A percentile compares a stretch with the other conserved stretches of the same genome.
These are phyloP conservation scores for Solanum paucissectum DNA, from an alignment of 257 asterid species.

Conservation along the genomic window DNA sequence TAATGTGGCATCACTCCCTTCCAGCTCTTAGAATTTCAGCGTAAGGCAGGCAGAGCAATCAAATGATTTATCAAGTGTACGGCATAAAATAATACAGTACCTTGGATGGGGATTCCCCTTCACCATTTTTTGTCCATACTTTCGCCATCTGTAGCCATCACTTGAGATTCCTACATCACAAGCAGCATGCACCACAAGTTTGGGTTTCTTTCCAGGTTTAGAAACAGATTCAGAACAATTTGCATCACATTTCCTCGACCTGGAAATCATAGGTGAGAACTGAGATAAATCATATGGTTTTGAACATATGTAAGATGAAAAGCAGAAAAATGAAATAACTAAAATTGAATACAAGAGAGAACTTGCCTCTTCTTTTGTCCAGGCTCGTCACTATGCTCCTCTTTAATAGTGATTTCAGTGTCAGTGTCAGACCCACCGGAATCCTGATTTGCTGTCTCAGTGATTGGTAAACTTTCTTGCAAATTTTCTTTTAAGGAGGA, in stretches of 20 bases:
- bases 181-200: slow-evolving; percentile 79
- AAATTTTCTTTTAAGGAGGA: slow-evolving; percentile 33
- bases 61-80: background rate
- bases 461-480: slow-evolving; percentile 15
- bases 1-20: background rate
- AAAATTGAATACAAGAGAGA: background rate
- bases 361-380: slow-evolving; percentile 52
- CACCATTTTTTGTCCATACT: slow-evolving; percentile 96
- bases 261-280: slow-evolving; percentile 21
- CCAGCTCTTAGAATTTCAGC: background rate
- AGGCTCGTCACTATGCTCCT: slow-evolving; percentile 41
- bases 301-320: background rate
- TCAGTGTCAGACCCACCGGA: slow-evolving; percentile 55
- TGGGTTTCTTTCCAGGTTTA: slow-evolving; percentile 64
- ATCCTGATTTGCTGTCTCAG: slow-evolving; percentile 33
- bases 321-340: background rate
- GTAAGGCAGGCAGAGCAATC: background rate
- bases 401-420: slow-evolving; percentile 30
- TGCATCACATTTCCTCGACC: slow-evolving; percentile 45
- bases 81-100: slow-evolving; percentile 20
- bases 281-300: background rate
- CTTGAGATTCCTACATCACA: slow-evolving; percentile 84
- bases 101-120: slow-evolving; percentile 97
- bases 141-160: slow-evolving; percentile 97
- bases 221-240: slow-evolving; percentile 35